Evolutionary conservation across 768 basidiomycete species (phyloP), one percentile per base, ranked within the genome.

Genomic region (Lactarius hatsudake): DNA sequence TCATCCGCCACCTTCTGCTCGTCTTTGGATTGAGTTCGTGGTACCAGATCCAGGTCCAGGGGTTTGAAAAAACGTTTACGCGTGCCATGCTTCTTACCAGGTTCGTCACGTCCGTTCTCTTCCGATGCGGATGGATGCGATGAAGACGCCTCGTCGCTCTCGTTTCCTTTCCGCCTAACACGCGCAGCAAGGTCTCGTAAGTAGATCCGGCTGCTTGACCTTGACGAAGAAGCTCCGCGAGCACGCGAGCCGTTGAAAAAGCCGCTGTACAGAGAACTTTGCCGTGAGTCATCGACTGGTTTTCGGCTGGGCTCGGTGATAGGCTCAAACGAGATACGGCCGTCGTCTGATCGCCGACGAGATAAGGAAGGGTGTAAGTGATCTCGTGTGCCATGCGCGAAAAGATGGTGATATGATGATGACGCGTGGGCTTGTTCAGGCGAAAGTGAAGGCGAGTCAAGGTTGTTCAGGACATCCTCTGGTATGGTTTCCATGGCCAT

Each of bases 311-410:
- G 78, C 65, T 84, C 82, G 12, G 82, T 75, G 23, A 78, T 70
- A 20, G 87, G 88, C 65, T 88, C 85, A 68, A 89, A 88, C 1
- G 87, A 85, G 36, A 87, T 68, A 38, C 76, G 79, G 12, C 80
- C 84, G 59, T 88, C 86, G 48, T 74, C 74, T 4, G 81, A 81
- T 57, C 76, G 77, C 48, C 76, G 65, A 38, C 73, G 64, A 36
- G 70, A 66, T 23, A 71, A 48, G 20, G 69, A 71, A 1, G 70
- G 66, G 1, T 64, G 64, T 20, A 72, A 48, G 30, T 65, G 63
- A 43, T 65, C 60, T 28, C 59, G 57, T 48, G 64, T 45, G 18
- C 15, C 32, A 42, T 30, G 55, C 32, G 32, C 17, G 26, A 73
- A 72, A 32, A 71, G 67, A 1, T 74, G 73, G 26, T 73, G 70